A percentile compares a stretch with the other conserved stretches of the same genome.
Conservation (phyloP, 352 stramenopile genomes). For the Pythium scleroteichum region DNA sequence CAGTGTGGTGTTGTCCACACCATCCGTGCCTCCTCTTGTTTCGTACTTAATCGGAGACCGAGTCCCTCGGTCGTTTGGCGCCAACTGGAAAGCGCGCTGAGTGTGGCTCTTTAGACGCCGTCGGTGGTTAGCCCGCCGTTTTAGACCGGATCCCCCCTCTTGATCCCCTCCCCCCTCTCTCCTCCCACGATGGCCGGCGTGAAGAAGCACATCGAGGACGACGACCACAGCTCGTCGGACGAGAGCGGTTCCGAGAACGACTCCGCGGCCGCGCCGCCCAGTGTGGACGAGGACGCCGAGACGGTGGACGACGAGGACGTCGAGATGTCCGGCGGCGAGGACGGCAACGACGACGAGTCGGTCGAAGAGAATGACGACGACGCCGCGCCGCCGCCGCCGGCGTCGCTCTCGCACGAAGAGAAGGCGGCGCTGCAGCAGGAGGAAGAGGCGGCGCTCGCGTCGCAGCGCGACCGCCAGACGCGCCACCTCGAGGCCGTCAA, state of each 20-base stretch:
- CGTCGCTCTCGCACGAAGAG: slow-evolving; percentile 56
- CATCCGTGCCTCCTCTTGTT: neutral
- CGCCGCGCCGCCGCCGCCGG: slow-evolving; percentile 12
- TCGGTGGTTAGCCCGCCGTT: slow-evolving; percentile 7
- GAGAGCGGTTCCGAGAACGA: slow-evolving; percentile 17
- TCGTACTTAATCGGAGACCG: slow-evolving; percentile 20
- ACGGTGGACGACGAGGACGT: slow-evolving; percentile 23
- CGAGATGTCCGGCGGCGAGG: slow-evolving; percentile 32
- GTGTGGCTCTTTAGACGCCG: neutral
- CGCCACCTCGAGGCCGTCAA: slow-evolving; percentile 76
- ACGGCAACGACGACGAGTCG: slow-evolving; percentile 20
- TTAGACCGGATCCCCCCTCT: no score
- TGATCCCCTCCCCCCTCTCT: neutral
- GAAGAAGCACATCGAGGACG: slow-evolving; percentile 28
- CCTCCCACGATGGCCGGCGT: slow-evolving; percentile 10
- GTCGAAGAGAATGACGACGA: slow-evolving; percentile 25
- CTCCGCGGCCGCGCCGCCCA: slow-evolving; percentile 7
- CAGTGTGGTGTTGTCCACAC: neutral
- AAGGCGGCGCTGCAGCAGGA: slow-evolving; percentile 58
- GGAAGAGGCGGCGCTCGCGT: slow-evolving; percentile 65
- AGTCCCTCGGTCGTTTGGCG: slow-evolving; percentile 19
- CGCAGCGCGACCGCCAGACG: slow-evolving; percentile 78
- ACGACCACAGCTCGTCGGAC: slow-evolving; percentile 24
- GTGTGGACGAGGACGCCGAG: slow-evolving; percentile 24
- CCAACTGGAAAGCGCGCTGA: slow-evolving; percentile 21